Evolutionary conservation across 148 eudicot genomes (phyloP).

Genomic region (Amaranthus hypochondriacus): DNA sequence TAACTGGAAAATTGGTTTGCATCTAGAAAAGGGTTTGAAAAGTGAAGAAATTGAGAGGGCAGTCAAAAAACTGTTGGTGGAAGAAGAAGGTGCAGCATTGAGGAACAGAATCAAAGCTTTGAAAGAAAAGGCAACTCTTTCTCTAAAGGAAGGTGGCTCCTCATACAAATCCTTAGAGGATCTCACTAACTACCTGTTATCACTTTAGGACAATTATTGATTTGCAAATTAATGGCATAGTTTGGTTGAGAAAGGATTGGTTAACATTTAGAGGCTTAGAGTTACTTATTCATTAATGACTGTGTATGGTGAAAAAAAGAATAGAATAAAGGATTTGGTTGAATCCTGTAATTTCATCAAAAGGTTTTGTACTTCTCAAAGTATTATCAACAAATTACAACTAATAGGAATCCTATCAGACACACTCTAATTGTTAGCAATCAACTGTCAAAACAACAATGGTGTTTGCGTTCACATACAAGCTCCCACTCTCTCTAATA

Average conservation of each 20-base stretch:
- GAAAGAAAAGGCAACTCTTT: constrained; percentile 28
- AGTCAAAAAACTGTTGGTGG: constrained; percentile 32
- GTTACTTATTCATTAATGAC: background rate
- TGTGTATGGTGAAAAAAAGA: background rate
- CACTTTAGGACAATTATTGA: background rate
- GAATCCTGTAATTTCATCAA: background rate
- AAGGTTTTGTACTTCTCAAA: no score
- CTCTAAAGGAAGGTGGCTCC: constrained; percentile 30
- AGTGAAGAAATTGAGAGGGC: constrained; percentile 29
- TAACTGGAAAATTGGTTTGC: constrained; percentile 37
- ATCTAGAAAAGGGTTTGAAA: constrained; percentile 26
- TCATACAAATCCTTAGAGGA: constrained; percentile 18
- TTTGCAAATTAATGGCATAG: background rate
- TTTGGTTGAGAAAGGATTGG: no score
- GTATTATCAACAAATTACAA: no score
- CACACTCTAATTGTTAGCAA: no score
- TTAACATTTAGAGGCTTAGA: no score
- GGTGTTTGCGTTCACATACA: no score
- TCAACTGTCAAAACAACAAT: no score
- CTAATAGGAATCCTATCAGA: no score
- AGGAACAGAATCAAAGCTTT: constrained; percentile 24
- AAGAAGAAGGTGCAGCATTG: constrained; percentile 32
- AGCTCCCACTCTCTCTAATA: no score
- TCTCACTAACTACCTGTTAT: constrained; percentile 14
- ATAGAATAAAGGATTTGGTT: background rate